These are phyloP conservation scores for Trapa incisa DNA, from an alignment of 345 rosid species.

Conservation along the genomic window DNA sequence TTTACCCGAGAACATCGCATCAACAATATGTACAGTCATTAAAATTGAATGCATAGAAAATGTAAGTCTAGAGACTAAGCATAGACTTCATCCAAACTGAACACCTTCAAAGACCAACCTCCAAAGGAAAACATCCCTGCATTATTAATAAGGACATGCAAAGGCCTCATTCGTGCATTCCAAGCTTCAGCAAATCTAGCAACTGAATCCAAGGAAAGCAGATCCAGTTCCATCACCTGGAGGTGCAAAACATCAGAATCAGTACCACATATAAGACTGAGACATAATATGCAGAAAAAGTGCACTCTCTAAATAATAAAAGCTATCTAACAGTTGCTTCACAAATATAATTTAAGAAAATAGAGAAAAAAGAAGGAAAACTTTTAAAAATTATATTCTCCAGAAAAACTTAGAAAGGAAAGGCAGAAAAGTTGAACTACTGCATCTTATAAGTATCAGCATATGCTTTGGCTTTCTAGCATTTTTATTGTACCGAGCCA, in stretches of 20 bases:
- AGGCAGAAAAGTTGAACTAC: background rate
- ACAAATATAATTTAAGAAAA: background rate
- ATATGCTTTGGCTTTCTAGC: background rate
- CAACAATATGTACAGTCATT: background rate
- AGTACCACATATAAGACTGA: background rate
- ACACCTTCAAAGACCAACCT: slow-evolving; percentile 33
- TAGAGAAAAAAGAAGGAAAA: background rate
- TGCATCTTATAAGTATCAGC: background rate
- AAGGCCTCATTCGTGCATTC: slow-evolving; percentile 52
- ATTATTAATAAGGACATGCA: slow-evolving; percentile 81
- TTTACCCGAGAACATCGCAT: background rate
- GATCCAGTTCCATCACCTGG: slow-evolving; percentile 92
- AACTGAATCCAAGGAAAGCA: slow-evolving; percentile 76
- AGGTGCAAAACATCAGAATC: background rate
- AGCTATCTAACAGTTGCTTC: background rate
- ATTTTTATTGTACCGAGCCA: background rate
- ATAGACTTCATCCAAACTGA: background rate
- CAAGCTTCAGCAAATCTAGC: slow-evolving; percentile 54
- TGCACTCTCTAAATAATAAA: background rate
- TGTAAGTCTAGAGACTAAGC: background rate
- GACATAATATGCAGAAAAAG: background rate
- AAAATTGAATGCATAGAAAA: background rate
- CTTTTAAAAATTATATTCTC: background rate
- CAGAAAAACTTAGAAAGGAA: background rate
- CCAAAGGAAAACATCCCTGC: slow-evolving; percentile 94